These are phyloP conservation scores for Phytopythium ostracodes DNA, from an alignment of 352 stramenopile species.

Conservation along the genomic window DNA sequence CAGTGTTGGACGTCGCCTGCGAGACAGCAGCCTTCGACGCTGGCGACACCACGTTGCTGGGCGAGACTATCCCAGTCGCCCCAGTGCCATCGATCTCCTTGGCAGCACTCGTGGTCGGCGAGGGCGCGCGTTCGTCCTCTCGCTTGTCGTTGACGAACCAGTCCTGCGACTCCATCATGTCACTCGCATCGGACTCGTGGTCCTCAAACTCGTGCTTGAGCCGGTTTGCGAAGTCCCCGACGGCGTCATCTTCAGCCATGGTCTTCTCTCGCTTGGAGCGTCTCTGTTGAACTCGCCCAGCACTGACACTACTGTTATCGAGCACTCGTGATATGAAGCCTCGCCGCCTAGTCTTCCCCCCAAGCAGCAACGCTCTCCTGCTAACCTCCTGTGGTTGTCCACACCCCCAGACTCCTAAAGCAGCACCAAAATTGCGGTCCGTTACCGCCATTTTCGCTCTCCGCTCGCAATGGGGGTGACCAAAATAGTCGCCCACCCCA, in stretches of 20 bases:
- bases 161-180: conserved; percentile 59
- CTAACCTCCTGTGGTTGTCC: no score
- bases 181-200: conserved; percentile 39
- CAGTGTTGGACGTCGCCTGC: conserved; percentile 16
- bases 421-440: background rate
- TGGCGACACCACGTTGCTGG: conserved; percentile 15
- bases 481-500: background rate
- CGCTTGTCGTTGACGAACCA: conserved; percentile 80
- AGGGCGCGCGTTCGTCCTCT: conserved; percentile 15
- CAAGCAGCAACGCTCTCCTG: no score
- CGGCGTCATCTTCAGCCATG: conserved; percentile 28
- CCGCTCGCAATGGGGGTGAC: background rate
- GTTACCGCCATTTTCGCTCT: background rate
- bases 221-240: conserved; percentile 63
- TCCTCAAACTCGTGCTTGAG: conserved; percentile 75
- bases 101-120: background rate
- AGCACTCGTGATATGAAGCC: no score
- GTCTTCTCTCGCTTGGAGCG: background rate
- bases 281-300: no score
- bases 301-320: no score
- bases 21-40: conserved; percentile 15
- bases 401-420: background rate
- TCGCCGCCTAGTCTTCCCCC: no score
- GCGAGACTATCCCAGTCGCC: conserved; percentile 5
- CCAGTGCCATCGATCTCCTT: background rate